These are phyloP conservation scores for Takakia lepidozioides DNA, from an alignment of 225 moss, liverwort and hornwort species.

Conservation along the genomic window DNA sequence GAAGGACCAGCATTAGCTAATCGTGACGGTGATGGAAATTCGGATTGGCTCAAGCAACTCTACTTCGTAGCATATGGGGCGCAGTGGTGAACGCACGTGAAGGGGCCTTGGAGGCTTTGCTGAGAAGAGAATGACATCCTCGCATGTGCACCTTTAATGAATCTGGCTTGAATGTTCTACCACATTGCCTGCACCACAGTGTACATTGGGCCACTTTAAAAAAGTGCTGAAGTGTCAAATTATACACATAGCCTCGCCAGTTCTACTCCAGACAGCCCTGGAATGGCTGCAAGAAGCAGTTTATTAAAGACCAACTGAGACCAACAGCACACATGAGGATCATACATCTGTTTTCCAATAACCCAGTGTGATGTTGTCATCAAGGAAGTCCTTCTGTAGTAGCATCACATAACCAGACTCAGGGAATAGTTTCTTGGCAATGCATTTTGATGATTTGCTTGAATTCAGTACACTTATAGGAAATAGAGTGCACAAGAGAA, in stretches of 20 bases:
- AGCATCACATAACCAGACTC: neutral
- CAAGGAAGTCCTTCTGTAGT: neutral
- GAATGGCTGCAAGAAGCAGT: too few relatives aligned
- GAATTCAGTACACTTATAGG: too few relatives aligned
- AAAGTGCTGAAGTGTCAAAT: too few relatives aligned
- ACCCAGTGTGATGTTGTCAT: neutral
- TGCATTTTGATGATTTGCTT: neutral
- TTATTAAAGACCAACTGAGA: neutral
- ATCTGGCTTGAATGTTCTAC: slow-evolving; percentile 86
- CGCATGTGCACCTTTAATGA: slow-evolving; percentile 77
- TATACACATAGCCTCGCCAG: too few relatives aligned
- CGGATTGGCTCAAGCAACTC: too few relatives aligned
- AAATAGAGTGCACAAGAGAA: too few relatives aligned
- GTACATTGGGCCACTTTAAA: slow-evolving; percentile 1
- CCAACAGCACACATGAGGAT: neutral
- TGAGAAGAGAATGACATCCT: slow-evolving; percentile 59
- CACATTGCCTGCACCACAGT: slow-evolving; percentile 45
- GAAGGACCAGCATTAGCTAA: too few relatives aligned
- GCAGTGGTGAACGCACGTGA: slow-evolving; percentile 16
- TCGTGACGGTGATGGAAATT: too few relatives aligned
- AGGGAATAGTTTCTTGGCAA: too few relatives aligned
- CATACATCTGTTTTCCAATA: neutral
- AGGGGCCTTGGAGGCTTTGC: slow-evolving; percentile 16
- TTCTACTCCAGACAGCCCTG: too few relatives aligned
- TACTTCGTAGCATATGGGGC: slow-evolving; percentile 16